A percentile compares a stretch with the other conserved stretches of the same genome.
Conservation (phyloP, 306 rosid genomes). For the Prunus padus region DNA sequence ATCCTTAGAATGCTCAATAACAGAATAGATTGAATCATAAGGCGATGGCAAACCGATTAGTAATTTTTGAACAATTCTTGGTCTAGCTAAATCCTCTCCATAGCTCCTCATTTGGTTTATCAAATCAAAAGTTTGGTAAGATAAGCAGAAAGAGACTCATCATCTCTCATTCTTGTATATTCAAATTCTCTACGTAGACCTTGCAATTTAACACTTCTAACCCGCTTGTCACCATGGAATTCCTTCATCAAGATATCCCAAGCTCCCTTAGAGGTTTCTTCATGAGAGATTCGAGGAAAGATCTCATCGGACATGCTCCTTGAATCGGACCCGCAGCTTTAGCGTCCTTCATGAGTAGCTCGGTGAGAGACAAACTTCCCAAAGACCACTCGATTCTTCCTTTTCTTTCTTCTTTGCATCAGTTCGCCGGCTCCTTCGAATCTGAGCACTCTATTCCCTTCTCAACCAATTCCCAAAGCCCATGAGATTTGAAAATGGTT, state of each 20-base stretch:
- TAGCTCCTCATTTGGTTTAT: too few species aligned
- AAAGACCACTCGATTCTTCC: not conserved
- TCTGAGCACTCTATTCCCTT: not conserved
- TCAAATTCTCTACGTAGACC: too few species aligned
- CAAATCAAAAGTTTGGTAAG: not conserved
- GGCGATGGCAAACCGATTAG: not conserved
- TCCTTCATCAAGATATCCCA: too few species aligned
- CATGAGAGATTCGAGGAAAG: too few species aligned
- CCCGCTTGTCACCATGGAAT: too few species aligned
- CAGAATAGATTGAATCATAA: not conserved
- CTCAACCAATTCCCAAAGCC: not conserved
- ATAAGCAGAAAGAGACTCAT: not conserved
- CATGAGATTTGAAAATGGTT: not conserved
- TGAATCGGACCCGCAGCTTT: not conserved
- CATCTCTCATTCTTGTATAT: not conserved
- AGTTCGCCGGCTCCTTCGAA: not conserved
- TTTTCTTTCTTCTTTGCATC: not conserved
- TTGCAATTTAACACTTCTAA: too few species aligned
- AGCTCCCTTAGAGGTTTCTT: too few species aligned
- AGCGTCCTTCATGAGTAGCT: not conserved
- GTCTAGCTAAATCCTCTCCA: not conserved
- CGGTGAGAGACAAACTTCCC: not conserved
- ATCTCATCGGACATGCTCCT: not conserved
- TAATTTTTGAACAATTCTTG: not conserved
- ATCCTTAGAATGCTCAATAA: not conserved